Conservation (phyloP, 2,329 filamentous ascomycete species). For the Neurospora sp. region DNA sequence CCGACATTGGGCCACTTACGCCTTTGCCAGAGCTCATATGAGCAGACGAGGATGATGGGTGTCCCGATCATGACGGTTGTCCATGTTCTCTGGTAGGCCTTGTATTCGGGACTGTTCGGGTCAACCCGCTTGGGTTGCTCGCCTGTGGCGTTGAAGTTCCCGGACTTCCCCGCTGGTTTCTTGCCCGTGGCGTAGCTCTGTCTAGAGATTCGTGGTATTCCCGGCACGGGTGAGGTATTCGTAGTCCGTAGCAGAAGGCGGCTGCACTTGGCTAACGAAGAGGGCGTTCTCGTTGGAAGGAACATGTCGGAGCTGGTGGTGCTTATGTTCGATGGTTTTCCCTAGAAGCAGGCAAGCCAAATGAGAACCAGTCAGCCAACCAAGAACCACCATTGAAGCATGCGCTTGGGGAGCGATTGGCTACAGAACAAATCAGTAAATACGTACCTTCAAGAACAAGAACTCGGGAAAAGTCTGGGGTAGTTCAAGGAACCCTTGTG, state of each 20-base stretch:
- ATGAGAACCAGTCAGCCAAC: background rate
- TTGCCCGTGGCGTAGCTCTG: background rate
- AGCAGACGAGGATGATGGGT: background rate
- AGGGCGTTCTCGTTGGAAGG: background rate
- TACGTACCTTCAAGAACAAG: background rate
- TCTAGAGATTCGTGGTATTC: background rate
- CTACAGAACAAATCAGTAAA: background rate
- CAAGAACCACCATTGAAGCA: background rate
- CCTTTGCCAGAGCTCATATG: background rate
- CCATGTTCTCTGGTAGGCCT: background rate
- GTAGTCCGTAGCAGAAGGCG: background rate
- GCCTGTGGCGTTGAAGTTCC: background rate
- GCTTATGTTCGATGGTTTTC: background rate
- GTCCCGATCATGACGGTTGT: background rate
- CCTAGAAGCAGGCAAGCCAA: background rate
- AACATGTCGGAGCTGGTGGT: background rate
- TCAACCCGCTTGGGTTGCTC: background rate
- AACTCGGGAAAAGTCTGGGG: background rate
- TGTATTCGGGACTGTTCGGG: background rate
- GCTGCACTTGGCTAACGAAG: background rate
- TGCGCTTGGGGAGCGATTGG: background rate
- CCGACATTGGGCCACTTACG: background rate
- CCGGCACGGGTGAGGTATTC: background rate
- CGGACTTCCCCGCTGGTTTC: background rate
- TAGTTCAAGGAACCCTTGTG: background rate